Conservation (phyloP, 1,284 basidiomycete genomes). For the Ganoderma sinense region DNA sequence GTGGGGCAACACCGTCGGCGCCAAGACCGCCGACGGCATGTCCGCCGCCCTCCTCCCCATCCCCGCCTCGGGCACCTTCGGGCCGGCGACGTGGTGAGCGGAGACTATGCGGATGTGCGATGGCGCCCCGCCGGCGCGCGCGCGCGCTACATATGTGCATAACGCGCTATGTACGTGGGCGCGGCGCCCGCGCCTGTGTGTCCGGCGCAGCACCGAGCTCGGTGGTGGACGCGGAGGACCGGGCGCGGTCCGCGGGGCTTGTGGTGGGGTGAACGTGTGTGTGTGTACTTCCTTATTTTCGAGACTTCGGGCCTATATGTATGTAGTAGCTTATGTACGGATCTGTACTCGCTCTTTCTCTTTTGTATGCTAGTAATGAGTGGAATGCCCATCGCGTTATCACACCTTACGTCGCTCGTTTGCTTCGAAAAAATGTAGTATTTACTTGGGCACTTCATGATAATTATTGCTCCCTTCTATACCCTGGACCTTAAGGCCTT, state of each 20-base stretch:
- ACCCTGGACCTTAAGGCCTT: too few relatives aligned
- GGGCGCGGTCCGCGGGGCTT: neutral
- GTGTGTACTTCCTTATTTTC: neutral
- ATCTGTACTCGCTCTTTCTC: neutral
- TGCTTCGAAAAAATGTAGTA: neutral
- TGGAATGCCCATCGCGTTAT: slow-evolving; percentile 2
- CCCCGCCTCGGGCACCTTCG: slow-evolving; percentile 46
- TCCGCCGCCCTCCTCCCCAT: slow-evolving; percentile 41
- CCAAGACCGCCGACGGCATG: slow-evolving; percentile 41
- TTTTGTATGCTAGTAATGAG: slow-evolving; percentile 5
- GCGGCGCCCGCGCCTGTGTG: neutral
- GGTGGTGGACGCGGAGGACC: neutral
- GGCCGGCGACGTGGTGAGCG: slow-evolving; percentile 31
- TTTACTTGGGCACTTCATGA: neutral
- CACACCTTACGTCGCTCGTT: neutral
- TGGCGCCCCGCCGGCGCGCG: neutral
- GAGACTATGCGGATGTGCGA: neutral
- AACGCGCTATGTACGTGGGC: neutral
- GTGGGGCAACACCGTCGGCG: slow-evolving; percentile 52
- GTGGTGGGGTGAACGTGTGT: neutral
- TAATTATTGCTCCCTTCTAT: neutral
- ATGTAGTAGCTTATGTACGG: neutral
- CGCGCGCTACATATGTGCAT: neutral
- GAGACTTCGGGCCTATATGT: neutral
- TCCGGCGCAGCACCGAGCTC: neutral